phyloP scores from a whole-genome alignment of 129 eudicot species.

The Glebionis coronaria region DNA sequence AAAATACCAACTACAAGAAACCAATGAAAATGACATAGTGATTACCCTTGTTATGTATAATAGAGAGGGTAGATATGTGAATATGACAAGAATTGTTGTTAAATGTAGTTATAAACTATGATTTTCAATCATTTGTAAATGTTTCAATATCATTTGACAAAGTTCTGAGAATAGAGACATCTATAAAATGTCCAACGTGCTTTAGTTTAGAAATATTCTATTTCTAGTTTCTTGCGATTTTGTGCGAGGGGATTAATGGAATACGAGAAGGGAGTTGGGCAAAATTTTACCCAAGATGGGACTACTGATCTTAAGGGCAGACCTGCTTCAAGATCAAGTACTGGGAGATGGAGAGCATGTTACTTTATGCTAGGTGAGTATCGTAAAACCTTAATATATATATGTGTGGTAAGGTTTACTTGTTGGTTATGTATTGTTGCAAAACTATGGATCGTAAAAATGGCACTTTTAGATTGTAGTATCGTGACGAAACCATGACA shows the following conservation, averaged over 20 bases:
- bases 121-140: neutral
- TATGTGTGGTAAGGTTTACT: neutral
- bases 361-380: slow-evolving; percentile 62
- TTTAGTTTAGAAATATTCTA: too few species aligned
- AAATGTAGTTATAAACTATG: slow-evolving; percentile 14
- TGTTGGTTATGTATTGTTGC: neutral
- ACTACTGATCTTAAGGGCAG: slow-evolving; percentile 65
- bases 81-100: slow-evolving; percentile 5
- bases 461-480: too few species aligned
- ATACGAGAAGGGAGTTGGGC: slow-evolving; percentile 36
- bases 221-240: neutral
- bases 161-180: slow-evolving; percentile 7
- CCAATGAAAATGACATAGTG: slow-evolving; percentile 8
- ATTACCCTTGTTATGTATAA: neutral
- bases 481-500: too few species aligned
- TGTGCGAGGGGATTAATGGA: slow-evolving; percentile 2
- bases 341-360: slow-evolving; percentile 82
- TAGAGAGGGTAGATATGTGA: neutral
- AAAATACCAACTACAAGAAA: slow-evolving; percentile 16
- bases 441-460: too few species aligned
- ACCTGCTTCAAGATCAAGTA: slow-evolving; percentile 49
- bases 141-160: neutral
- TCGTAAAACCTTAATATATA: neutral
- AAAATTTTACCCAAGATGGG: slow-evolving; percentile 68
- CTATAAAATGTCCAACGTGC: slow-evolving; percentile 11